Evolutionary conservation across 345 rosid genomes (phyloP).

Genomic region (Populus deltoides): DNA sequence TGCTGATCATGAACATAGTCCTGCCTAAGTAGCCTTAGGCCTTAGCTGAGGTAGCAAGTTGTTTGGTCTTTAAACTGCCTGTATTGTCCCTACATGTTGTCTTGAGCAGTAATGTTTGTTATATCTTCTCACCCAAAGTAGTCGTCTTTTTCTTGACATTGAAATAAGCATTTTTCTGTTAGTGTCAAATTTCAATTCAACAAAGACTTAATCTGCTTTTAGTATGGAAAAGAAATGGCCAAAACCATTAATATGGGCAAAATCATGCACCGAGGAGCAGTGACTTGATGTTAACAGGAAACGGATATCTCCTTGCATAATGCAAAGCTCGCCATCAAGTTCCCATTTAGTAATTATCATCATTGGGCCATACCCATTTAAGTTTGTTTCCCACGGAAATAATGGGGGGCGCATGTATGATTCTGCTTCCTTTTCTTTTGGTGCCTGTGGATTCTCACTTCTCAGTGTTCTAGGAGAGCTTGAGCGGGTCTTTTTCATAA

Average conservation of each 20-base stretch:
- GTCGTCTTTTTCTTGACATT: not conserved
- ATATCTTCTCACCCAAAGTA: not conserved
- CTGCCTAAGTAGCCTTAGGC: not conserved
- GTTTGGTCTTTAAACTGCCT: not conserved
- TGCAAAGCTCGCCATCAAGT: constrained; percentile 17
- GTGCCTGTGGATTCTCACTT: constrained; percentile 7
- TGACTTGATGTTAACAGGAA: constrained; percentile 5
- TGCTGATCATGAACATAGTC: not conserved
- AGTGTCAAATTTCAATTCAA: constrained; percentile 4
- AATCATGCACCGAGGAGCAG: not conserved
- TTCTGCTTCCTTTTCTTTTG: constrained; percentile 5
- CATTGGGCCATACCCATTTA: constrained; percentile 43
- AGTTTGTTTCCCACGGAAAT: constrained; percentile 30
- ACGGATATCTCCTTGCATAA: constrained; percentile 1
- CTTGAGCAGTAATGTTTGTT: not conserved
- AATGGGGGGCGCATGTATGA: constrained; percentile 11
- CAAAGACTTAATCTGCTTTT: not conserved
- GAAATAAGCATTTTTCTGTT: not conserved
- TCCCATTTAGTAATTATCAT: constrained; percentile 16
- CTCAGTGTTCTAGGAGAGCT: constrained; percentile 6
- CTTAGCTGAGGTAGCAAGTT: not conserved
- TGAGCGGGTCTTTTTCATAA: constrained; percentile 13
- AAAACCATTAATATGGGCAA: not conserved
- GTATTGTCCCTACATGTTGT: not conserved
- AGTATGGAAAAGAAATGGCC: not conserved